Base-by-base conservation (phyloP, 441 rosid genomes). In the Syzygium malaccense region DNA sequence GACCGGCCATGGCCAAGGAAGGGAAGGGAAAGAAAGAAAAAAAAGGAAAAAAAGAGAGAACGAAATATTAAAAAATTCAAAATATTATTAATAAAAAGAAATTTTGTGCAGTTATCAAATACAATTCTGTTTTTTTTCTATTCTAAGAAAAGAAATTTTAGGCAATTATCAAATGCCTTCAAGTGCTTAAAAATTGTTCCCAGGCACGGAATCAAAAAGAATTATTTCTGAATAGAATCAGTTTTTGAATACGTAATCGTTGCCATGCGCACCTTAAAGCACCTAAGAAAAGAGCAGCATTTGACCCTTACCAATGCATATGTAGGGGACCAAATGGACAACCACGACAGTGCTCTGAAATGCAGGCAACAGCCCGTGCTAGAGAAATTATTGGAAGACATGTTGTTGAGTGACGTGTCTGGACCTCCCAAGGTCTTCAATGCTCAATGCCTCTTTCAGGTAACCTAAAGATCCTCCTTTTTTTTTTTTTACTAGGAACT, bases 171-270 rank as follows among this genome's bases (percentile, higher is more conserved):
- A 45, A 45, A 7, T 1, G 9, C 48, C 7, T 45, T 45, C 9
- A 45, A 45, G 1, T 45, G 9, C 10, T 45, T 45, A 45, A 8
- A 45, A 45, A 45, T 45, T 45, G 2, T 45, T 45, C 48, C 2
- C 9, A 8, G 9, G 2, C 48, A 45, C 2, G 9, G 7, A 45
- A 45, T 7, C 1, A 45, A 45, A 45, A 45, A 45, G 48, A 45
- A 45, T 45, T 0, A 45, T 7, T 7, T 7, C 2, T 45, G 9
- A 45, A 7, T 45, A 45, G 2, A 45, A 7, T 45, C 9, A 45
- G 48, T 45, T 45, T 0, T 2, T 9, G 48, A 2, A 1, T 2
- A 45, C 9, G 7, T 0, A 45, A 45, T 7, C 48, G 8, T 7
- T 45, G 9, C 1, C 48, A 45, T 45, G 9, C 2, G 7, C 9